Conservation (phyloP, 2,329 filamentous ascomycete genomes). For the Exophiala viscosa region DNA sequence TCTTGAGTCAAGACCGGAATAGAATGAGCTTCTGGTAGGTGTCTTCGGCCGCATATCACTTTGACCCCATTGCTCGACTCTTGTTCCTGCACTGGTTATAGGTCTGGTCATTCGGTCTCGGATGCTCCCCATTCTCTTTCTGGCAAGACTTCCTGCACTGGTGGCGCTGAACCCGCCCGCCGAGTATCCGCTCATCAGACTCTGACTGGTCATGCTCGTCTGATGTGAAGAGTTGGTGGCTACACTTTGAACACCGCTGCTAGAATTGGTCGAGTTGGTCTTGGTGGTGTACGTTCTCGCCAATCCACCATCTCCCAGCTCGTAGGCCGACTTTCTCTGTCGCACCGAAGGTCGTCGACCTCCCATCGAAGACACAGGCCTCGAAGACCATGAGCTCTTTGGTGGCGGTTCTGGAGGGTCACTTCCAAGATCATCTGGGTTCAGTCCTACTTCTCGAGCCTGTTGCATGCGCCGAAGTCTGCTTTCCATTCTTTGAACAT, state of each 20-base stretch:
- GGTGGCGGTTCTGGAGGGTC: slow-evolving; percentile 61
- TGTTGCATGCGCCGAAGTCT: slow-evolving; percentile 69
- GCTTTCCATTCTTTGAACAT: slow-evolving; percentile 88
- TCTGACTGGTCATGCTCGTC: slow-evolving; percentile 75
- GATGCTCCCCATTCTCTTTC: slow-evolving; percentile 50
- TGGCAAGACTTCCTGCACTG: slow-evolving; percentile 87
- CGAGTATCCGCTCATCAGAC: slow-evolving; percentile 89
- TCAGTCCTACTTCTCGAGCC: slow-evolving; percentile 35
- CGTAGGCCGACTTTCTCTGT: slow-evolving; percentile 59
- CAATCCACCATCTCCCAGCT: slow-evolving; percentile 66
- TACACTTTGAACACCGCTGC: slow-evolving; percentile 66
- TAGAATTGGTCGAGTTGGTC: slow-evolving; percentile 76
- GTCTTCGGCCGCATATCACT: slow-evolving; percentile 45
- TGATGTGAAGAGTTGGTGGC: slow-evolving; percentile 63
- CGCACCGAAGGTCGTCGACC: slow-evolving; percentile 37
- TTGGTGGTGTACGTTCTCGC: slow-evolving; percentile 83
- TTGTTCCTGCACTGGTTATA: slow-evolving; percentile 41
- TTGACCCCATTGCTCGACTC: slow-evolving; percentile 37
- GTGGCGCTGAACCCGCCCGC: slow-evolving; percentile 90
- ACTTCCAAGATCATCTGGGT: slow-evolving; percentile 49
- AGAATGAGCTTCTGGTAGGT: slow-evolving; percentile 75
- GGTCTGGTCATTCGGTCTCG: slow-evolving; percentile 36
- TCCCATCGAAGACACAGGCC: slow-evolving; percentile 42
- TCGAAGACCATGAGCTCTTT: slow-evolving; percentile 46
- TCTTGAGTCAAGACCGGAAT: slow-evolving; percentile 74